These are phyloP conservation scores for Byssochlamys sp. DNA, from an alignment of 2,329 filamentous ascomycete species.

Conservation along the genomic window DNA sequence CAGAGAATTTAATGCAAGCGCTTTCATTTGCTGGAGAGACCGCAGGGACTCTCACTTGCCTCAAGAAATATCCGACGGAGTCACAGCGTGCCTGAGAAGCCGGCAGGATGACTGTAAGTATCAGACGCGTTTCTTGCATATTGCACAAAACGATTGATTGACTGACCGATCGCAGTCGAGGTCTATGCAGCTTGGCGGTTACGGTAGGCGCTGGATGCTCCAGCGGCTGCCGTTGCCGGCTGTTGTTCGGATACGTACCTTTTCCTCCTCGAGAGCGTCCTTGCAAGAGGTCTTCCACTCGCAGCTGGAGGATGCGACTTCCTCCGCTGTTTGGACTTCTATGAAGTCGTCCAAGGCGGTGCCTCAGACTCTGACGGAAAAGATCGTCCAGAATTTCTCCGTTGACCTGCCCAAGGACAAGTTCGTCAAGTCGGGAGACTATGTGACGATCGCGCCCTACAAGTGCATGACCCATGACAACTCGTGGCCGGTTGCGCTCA, in stretches of 20 bases:
- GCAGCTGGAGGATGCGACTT: conserved; percentile 48
- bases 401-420: conserved; percentile 68
- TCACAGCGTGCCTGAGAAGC: neutral
- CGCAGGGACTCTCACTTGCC: neutral
- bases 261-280: conserved; percentile 18
- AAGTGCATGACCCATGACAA: conserved; percentile 84
- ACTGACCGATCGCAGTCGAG: conserved; percentile 1
- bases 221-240: conserved; percentile 5
- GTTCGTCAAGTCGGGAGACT: conserved; percentile 68
- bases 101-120: neutral
- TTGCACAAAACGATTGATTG: no score
- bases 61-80: neutral
- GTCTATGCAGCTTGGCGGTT: conserved; percentile 1
- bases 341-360: conserved; percentile 47
- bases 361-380: conserved; percentile 79
- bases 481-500: conserved; percentile 62
- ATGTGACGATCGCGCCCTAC: conserved; percentile 63
- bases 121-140: neutral
- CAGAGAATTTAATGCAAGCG: conserved; percentile 5
- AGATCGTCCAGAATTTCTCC: conserved; percentile 77
- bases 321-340: conserved; percentile 67
- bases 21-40: conserved; percentile 5
- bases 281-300: conserved; percentile 52
- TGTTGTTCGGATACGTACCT: conserved; percentile 16
- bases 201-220: conserved; percentile 5